Evolutionary conservation across 2,329 filamentous ascomycete species (phyloP), one percentile per base, ranked within the genome.

Genomic region (Xylaria arbuscula): DNA sequence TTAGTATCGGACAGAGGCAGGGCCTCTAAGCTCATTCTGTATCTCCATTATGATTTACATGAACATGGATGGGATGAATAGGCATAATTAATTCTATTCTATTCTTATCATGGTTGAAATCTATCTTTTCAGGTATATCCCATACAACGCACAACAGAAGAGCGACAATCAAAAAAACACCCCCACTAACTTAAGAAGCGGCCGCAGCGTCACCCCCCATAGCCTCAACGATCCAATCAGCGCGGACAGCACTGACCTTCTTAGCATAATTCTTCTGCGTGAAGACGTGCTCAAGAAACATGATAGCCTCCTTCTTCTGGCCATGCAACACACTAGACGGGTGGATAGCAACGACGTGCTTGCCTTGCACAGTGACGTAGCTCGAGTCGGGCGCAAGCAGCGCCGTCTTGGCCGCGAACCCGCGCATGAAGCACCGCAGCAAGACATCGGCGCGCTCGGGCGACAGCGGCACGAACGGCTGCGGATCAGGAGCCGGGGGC

Each of bases 261-360:
- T 90, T 90, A 0, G 86, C 89, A 68, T 90, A 91, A 73, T 87
- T 90, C 79, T 89, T 90, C 62, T 85, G 85, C 0, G 89, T 91
- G 72, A 87, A 91, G 0, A 91, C 88, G 71, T 91, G 87, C 71
- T 91, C 89, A 10, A 91, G 76, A 69, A 90, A 91, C 88, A 91
- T 89, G 75, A 91, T 89, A 3, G 88, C 88, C 78, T 90, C 88
- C 74, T 84, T 85, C 78, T 90, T 90, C 73, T 86, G 83, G 0
- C 89, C 88, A 70, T 89, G 87, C 56, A 91, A 72, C 0, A 89
- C 86, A 71, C 89, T 91, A 0, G 87, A 84, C 0, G 89, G 89
- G 72, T 91, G 89, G 19, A 91, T 86, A 0, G 86, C 83, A 10
- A 91, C 87, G 1, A 84, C 80, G 59, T 90, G 87, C 73, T 88